Evolutionary conservation across 495 filamentous ascomycete species (phyloP), one percentile per base, ranked within the genome.

Genomic region (Trichoderma reesei): DNA sequence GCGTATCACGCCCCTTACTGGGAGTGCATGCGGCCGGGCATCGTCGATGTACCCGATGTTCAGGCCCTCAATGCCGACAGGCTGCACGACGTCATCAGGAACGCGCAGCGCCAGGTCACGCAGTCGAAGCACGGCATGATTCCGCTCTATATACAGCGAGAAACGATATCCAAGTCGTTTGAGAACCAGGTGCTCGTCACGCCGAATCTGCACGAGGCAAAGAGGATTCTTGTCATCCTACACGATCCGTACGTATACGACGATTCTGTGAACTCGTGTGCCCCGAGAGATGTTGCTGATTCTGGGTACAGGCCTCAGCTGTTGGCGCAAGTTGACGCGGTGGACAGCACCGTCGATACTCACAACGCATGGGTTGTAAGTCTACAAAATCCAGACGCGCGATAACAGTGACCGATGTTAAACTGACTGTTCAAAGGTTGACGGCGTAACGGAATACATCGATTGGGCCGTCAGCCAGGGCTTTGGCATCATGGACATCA

Each of bases 161-260:
- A 87, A 20, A 72, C 75, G 3, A 81, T 96, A 3, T 88, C 86
- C 39, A 85, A 83, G 66, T 90, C 90, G 1, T 96, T 95, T 68
- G 85, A 91, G 68, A 88, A 96, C 67, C 90, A 97, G 69, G 89
- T 98, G 13, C 74, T 98, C 41, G 89, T 88, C n/a, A 96, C 91
- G 75, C 73, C 72, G 9, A 69, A 67, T 20, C 66, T 80, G 3
- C 68, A 73, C 39, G 41, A 61, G 2, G 75, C 76, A 33, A 72
- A 68, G 66, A 81, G 73, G 63, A 73, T 96, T 5, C 62, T 97
- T 44, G 78, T 96, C 0, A 85, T 96, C 38, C 85, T 96, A 64
- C 92, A 92, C 68, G 89, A 91, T 66, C 87, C 89, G 87, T 91
- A 74, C 82, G 87, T 79, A 10, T 51, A 41, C 42, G 66, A 13